Evolutionary conservation across 2,329 filamentous ascomycete genomes (phyloP).

Genomic region (Beauveria scarabaeidicola): DNA sequence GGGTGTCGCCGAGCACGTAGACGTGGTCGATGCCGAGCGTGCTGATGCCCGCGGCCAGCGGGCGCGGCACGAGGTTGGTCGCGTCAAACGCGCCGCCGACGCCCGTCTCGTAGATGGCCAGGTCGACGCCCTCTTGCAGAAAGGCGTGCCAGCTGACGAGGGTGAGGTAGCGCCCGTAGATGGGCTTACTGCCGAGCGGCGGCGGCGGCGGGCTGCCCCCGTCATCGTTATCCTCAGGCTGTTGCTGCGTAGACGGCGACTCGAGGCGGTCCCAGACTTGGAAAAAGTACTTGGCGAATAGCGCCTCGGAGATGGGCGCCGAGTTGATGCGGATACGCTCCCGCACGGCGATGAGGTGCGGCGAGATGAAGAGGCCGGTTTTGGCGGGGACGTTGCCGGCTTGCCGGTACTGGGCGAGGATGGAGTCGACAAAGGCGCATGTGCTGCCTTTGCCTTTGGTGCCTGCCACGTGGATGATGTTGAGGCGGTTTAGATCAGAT

Average conservation of each 20-base stretch:
- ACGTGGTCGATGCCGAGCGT: constrained; percentile 64
- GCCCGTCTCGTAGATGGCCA: constrained; percentile 57
- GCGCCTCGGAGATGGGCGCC: constrained; percentile 44
- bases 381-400: constrained; percentile 28
- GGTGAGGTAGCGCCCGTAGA: constrained; percentile 54
- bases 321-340: constrained; percentile 59
- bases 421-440: constrained; percentile 57
- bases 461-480: constrained; percentile 61
- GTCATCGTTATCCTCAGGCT: not conserved
- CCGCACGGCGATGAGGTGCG: constrained; percentile 58
- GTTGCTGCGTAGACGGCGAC: constrained; percentile 15
- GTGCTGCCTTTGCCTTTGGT: constrained; percentile 73
- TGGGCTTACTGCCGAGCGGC: constrained; percentile 36
- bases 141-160: constrained; percentile 62
- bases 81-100: constrained; percentile 61
- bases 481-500: constrained; percentile 49
- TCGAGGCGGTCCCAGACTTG: constrained; percentile 54
- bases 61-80: constrained; percentile 55
- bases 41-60: constrained; percentile 52
- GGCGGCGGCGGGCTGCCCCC: constrained; percentile 18
- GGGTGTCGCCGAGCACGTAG: constrained; percentile 50
- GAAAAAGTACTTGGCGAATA: constrained; percentile 60
- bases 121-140: constrained; percentile 52
- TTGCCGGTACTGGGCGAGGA: constrained; percentile 45
- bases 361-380: constrained; percentile 60